Percentiles rank a stretch among this genome's conserved stretches.
These are phyloP conservation scores for Hypoxylon lenormandii DNA, from an alignment of 495 filamentous ascomycete species.

Conservation along the genomic window DNA sequence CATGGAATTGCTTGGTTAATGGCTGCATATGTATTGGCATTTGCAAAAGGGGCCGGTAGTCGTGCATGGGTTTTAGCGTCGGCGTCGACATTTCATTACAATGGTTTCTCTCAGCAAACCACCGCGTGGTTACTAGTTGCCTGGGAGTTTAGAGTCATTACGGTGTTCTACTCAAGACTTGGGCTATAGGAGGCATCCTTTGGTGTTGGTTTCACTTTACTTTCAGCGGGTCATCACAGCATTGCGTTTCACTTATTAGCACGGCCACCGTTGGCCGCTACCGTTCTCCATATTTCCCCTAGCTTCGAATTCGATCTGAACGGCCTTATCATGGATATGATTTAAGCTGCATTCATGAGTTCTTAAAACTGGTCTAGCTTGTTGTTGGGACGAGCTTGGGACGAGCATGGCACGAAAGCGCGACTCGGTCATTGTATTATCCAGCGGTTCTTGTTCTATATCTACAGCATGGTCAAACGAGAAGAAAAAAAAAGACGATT, in stretches of 20 bases:
- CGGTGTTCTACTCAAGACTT: conserved; percentile 47
- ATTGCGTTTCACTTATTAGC: conserved; percentile 41
- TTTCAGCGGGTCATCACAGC: conserved; percentile 41
- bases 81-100: conserved; percentile 47
- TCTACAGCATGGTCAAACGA: conserved; percentile 42
- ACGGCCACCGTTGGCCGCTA: conserved; percentile 15
- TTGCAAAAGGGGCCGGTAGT: conserved; percentile 48
- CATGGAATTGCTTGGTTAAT: conserved; percentile 47
- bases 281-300: conserved; percentile 15
- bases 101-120: conserved; percentile 45
- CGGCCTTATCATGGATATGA: conserved; percentile 19
- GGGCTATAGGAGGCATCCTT: conserved; percentile 46
- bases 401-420: conserved; percentile 16
- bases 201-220: conserved; percentile 39
- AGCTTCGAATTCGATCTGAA: conserved; percentile 16
- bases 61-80: conserved; percentile 50
- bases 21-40: conserved; percentile 50
- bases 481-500: conserved; percentile 43
- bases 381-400: conserved; percentile 10
- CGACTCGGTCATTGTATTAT: conserved; percentile 39
- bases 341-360: conserved; percentile 1
- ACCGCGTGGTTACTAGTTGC: conserved; percentile 42
- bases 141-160: conserved; percentile 48
- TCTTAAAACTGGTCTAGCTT: conserved; percentile 13
- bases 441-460: conserved; percentile 38